Evolutionary conservation across 2,329 filamentous ascomycete species (phyloP), one percentile per base, ranked within the genome.

Genomic region (Hypoxylon sp.): DNA sequence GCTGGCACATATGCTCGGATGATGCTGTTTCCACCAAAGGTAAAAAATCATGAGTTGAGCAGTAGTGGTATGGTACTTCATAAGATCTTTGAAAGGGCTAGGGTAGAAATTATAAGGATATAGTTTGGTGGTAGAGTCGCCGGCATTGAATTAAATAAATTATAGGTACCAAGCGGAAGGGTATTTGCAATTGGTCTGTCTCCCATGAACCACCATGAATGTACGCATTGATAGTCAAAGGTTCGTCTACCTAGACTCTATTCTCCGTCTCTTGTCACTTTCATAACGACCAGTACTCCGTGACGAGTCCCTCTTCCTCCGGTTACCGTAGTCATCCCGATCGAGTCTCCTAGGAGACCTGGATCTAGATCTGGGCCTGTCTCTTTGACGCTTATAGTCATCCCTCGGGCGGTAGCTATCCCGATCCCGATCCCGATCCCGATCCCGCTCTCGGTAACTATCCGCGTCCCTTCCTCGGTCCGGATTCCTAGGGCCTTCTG

Each of bases 41-140:
- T 92, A 46, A 85, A 82, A 0, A 86, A 90, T 0, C 85, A 87
- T 37, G 90, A 91, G 69, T 84, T 82, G 33, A 84, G 83, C 37
- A 83, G 81, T 31, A 84, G 82, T 3, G 86, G 84, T 10, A 84
- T 92, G 77, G 81, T 94, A 50, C 85, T 87, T 39, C 94, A 98
- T 80, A 89, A 89, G 74, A 82, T 98, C 24, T 97, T 92, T 80
- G 90, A 95, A 69, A 86, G 96, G 67, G 91, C 93, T 31, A 88
- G 95, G 69, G 93, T 97, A 22, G 95, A 99, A 80, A 92, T 99
- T 77, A 87, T 92, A 39, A 91, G 88, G 82, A 96, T 98, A 80
- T 89, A 80, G 74, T 75, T 72, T 59, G 33, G 44, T 9, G 35
- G 14, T 55, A 48, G 5, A 59, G 59, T 48, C n/a, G 17, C 9